A percentile compares a stretch with the other conserved stretches of the same genome.
phyloP scores from a whole-genome alignment of 345 rosid species.

The Balakata baccata region DNA sequence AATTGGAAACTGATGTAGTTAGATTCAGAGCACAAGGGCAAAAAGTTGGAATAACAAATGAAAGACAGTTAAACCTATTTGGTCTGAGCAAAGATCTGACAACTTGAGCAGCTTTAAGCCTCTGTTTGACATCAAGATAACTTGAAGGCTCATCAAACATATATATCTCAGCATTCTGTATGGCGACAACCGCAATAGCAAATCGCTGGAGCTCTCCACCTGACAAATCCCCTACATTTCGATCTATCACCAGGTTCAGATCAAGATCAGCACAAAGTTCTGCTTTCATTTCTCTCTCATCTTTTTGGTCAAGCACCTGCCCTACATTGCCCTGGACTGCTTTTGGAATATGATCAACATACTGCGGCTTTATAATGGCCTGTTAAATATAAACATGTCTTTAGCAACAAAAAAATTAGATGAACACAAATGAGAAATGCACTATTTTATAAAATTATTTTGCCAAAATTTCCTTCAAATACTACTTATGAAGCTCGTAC shows the following conservation, averaged over 20 bases:
- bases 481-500: background rate
- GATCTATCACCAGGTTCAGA: constrained; percentile 89
- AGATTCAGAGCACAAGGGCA: background rate
- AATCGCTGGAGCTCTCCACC: constrained; percentile 99
- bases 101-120: constrained; percentile 98
- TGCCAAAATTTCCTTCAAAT: background rate
- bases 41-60: constrained; percentile 2
- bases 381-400: constrained; percentile 25
- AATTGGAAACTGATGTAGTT: background rate
- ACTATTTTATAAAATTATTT: background rate
- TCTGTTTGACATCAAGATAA: constrained; percentile 97
- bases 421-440: background rate
- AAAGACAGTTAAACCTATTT: constrained; percentile 53
- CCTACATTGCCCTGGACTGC: constrained; percentile 95
- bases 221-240: constrained; percentile 85
- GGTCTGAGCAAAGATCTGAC: constrained; percentile 84
- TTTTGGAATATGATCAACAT: constrained; percentile 95
- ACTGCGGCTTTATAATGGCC: constrained; percentile 98
- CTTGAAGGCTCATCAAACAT: constrained; percentile 99
- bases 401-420: constrained; percentile 5
- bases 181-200: constrained; percentile 92
- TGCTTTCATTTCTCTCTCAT: constrained; percentile 73
- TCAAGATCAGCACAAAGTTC: constrained; percentile 79
- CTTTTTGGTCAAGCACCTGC: constrained; percentile 87
- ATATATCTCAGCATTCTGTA: constrained; percentile 97